Conservation (phyloP, 2,329 filamentous ascomycete species). For the Hymenotorrendiella dingleyae region DNA sequence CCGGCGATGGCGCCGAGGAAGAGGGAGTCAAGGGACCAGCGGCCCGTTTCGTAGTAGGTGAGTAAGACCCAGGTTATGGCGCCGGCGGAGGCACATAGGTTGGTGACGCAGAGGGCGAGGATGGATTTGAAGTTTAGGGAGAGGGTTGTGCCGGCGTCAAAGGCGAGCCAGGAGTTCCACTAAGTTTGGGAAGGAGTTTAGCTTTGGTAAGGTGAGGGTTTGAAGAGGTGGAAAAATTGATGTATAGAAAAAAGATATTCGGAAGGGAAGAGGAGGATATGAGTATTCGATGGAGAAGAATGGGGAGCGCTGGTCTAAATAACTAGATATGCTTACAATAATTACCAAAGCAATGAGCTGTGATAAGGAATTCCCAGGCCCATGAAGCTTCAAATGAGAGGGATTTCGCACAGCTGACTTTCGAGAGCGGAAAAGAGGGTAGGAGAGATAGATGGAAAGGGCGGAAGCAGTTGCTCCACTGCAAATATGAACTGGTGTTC, state of each 20-base stretch:
- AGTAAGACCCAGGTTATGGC: conserved; percentile 25
- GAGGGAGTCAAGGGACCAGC: conserved; percentile 89
- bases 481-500: conserved; percentile 69
- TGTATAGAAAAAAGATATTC: too few species aligned
- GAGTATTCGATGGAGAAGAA: too few species aligned
- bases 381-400: conserved; percentile 51
- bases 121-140: conserved; percentile 78
- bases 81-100: conserved; percentile 65
- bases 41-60: conserved; percentile 75
- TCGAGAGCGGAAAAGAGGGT: conserved; percentile 56
- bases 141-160: conserved; percentile 83
- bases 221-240: too few species aligned
- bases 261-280: too few species aligned
- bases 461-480: conserved; percentile 67
- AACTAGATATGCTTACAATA: too few species aligned
- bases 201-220: too few species aligned
- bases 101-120: conserved; percentile 85
- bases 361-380: conserved; percentile 68
- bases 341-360: conserved; percentile 68
- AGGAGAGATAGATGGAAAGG: conserved; percentile 68
- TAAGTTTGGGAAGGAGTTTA: too few species aligned
- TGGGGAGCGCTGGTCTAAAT: too few species aligned
- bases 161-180: conserved; percentile 98
- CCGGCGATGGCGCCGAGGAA: conserved; percentile 87
- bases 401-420: conserved; percentile 38